These are phyloP conservation scores for Pichia sp. DNA, from an alignment of 1,139 yeast genomes.

Conservation along the genomic window DNA sequence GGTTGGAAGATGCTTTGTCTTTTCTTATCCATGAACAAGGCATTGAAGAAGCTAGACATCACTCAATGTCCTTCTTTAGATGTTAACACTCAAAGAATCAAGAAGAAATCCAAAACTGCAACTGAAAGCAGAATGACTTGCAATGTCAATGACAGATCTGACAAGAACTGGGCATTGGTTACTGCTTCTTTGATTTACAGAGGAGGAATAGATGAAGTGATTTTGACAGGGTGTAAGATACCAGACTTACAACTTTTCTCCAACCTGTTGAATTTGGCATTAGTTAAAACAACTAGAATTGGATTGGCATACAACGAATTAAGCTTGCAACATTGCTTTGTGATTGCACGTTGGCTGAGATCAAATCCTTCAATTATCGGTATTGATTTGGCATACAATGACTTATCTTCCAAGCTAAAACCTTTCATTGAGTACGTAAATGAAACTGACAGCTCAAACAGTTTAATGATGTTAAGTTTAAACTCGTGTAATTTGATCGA, in stretches of 20 bases:
- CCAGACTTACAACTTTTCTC: slow-evolving; percentile 51
- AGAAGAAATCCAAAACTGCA: slow-evolving; percentile 23
- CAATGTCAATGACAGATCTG: slow-evolving; percentile 56
- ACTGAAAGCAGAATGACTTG: slow-evolving; percentile 51
- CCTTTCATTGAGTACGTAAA: slow-evolving; percentile 45
- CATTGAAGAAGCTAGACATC: slow-evolving; percentile 54
- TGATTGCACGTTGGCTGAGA: slow-evolving; percentile 49
- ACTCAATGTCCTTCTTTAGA: slow-evolving; percentile 66
- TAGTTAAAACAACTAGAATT: slow-evolving; percentile 50
- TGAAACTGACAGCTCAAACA: slow-evolving; percentile 22
- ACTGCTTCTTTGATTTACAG: slow-evolving; percentile 65
- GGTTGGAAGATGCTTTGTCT: slow-evolving; percentile 74
- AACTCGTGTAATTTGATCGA: slow-evolving; percentile 47
- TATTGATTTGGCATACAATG: slow-evolving; percentile 69
- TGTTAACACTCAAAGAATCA: slow-evolving; percentile 53
- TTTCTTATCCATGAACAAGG: slow-evolving; percentile 60
- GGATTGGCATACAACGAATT: slow-evolving; percentile 70
- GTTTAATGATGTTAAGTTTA: slow-evolving; percentile 45
- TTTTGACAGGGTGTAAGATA: slow-evolving; percentile 70
- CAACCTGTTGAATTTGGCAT: slow-evolving; percentile 53
- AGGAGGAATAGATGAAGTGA: slow-evolving; percentile 69
- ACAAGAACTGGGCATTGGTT: slow-evolving; percentile 72
- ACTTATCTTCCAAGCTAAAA: slow-evolving; percentile 46
- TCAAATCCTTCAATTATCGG: slow-evolving; percentile 39
- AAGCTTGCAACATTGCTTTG: slow-evolving; percentile 45